phyloP scores from a whole-genome alignment of 352 stramenopile genomes.

The Phytophthora cactorum region DNA sequence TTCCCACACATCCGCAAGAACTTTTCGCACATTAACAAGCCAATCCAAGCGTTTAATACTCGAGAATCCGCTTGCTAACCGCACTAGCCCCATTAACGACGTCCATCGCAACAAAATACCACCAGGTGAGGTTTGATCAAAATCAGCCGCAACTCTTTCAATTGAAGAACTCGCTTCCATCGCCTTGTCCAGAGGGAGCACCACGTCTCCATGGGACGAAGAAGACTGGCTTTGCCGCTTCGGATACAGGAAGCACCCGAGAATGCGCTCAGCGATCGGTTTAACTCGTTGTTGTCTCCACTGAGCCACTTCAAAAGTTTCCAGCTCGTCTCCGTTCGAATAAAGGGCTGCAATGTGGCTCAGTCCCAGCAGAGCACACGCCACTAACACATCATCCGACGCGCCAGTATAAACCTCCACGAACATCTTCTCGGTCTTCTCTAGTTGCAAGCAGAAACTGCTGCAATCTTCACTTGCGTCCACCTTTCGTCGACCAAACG shows the following conservation, averaged over 20 bases:
- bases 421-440: conserved; percentile 35
- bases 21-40: conserved; percentile 46
- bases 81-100: conserved; percentile 42
- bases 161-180: background rate
- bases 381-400: conserved; percentile 26
- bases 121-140: conserved; percentile 8
- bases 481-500: conserved; percentile 34
- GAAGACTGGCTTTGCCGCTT: conserved; percentile 8
- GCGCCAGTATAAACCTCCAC: conserved; percentile 19
- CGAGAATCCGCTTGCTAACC: conserved; percentile 37
- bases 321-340: conserved; percentile 22
- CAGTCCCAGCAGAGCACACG: conserved; percentile 30
- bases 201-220: conserved; percentile 14
- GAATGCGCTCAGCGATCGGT: conserved; percentile 29
- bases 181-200: conserved; percentile 26
- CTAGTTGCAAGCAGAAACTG: conserved; percentile 25
- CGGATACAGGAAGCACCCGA: conserved; percentile 21
- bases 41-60: conserved; percentile 42
- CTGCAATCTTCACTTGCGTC: conserved; percentile 29
- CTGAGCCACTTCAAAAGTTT: conserved; percentile 23
- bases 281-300: conserved; percentile 39
- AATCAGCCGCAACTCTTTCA: conserved; percentile 6
- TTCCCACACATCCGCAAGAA: conserved; percentile 45
- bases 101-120: conserved; percentile 36
- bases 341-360: conserved; percentile 41